A percentile compares a stretch with the other conserved stretches of the same genome.
phyloP scores from a whole-genome alignment of 2,329 filamentous ascomycete species.

The Cordyceps sp. region DNA sequence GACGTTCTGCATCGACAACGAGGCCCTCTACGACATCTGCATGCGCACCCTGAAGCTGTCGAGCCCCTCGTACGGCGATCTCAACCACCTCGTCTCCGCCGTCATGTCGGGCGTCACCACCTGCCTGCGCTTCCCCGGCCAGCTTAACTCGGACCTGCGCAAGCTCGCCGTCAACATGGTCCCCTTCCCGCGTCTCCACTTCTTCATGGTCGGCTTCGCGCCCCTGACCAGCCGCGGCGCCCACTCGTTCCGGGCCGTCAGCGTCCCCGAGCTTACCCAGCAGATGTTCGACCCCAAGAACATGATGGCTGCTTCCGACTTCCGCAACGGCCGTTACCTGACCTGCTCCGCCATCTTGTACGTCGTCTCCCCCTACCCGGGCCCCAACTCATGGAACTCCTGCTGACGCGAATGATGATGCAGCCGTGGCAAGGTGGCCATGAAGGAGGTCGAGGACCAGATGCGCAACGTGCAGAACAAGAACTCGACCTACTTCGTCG shows the following conservation, averaged over 20 bases:
- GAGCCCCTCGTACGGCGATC: constrained; percentile 95
- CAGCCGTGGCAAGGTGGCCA: constrained; percentile 95
- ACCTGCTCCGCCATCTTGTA: constrained; percentile 98
- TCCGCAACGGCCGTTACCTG: constrained; percentile 98
- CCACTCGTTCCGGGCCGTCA: constrained; percentile 92
- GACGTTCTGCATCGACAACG: constrained; percentile 99
- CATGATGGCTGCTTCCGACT: constrained; percentile 99
- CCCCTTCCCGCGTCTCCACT: constrained; percentile 99
- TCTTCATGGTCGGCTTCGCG: constrained; percentile 99
- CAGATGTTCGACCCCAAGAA: constrained; percentile 99
- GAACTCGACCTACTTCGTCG: constrained; percentile 98
- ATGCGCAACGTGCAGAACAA: constrained; percentile 99
- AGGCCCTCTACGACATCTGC: constrained; percentile 99
- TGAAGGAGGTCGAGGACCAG: constrained; percentile 99
- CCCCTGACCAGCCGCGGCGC: constrained; percentile 78
- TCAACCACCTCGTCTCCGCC: constrained; percentile 98
- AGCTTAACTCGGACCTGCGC: constrained; percentile 99
- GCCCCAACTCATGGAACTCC: neutral
- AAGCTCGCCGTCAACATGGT: constrained; percentile 99
- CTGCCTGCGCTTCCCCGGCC: constrained; percentile 96
- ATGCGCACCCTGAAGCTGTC: constrained; percentile 98
- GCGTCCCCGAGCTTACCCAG: constrained; percentile 95
- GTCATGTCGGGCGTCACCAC: constrained; percentile 99
- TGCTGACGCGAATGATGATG: constrained; percentile 4
- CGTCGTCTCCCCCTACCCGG: constrained; percentile 17